Evolutionary conservation across 2,329 filamentous ascomycete species (phyloP).

Genomic region (Fusarium sp.): DNA sequence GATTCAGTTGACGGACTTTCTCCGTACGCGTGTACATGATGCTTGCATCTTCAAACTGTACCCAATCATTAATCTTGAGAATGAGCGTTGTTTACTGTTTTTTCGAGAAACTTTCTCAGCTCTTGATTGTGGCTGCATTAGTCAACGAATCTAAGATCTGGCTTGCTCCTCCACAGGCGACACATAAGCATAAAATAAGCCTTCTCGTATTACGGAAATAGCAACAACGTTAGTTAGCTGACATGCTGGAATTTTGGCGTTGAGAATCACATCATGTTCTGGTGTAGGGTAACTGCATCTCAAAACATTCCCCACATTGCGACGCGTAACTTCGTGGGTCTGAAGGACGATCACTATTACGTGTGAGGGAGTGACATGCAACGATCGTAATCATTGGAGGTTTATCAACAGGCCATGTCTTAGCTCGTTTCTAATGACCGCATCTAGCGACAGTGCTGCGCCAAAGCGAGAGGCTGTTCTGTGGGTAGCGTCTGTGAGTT

Average conservation of each 20-base stretch:
- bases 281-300: neutral
- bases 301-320: neutral
- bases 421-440: neutral
- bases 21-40: neutral
- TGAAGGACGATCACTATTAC: neutral
- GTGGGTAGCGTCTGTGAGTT: neutral
- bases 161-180: neutral
- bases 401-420: neutral
- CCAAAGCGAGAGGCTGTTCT: neutral
- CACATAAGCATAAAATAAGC: slow-evolving; percentile 5
- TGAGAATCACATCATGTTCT: neutral
- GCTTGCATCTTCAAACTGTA: accelerated
- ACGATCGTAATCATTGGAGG: neutral
- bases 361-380: neutral
- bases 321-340: neutral
- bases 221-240: neutral
- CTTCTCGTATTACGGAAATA: neutral
- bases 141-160: neutral
- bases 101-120: too few relatives aligned
- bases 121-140: neutral
- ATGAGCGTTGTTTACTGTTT: neutral
- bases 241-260: neutral
- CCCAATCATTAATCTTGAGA: neutral
- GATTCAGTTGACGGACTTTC: neutral
- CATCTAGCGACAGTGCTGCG: neutral